Base-by-base conservation (phyloP, 1,284 basidiomycete genomes). In the Sporisorium iseilematis-ciliati region DNA sequence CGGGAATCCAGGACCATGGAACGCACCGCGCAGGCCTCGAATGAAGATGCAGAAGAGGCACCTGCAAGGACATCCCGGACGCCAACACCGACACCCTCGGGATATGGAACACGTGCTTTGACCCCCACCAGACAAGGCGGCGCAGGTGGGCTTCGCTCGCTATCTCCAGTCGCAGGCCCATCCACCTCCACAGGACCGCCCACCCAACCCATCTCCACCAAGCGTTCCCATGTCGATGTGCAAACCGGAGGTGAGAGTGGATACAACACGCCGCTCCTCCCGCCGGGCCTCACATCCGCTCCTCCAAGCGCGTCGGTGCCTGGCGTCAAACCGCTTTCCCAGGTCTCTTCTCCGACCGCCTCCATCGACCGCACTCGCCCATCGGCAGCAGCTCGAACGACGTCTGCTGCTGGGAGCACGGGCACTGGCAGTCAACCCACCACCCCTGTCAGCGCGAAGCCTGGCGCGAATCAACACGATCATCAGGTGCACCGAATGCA, bases 191-290 rank as follows among this genome's bases (percentile, higher is more conserved):
- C 43, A 2, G 67, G 74, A 11, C 65, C 68, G 16, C 67, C 67
- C n/a, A 54, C 61, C 16, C 53, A 59, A 38, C 58, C 66, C 21
- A 67, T 65, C 31, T 54, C 59, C 12, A 45, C 66, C 14, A 65
- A 58, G 33, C 72, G 72, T 21, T 49, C 72, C 16, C 72, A 65
- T 14, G 68, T 77, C 42, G 60, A 78, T 31, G 63, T 80, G 33
- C 74, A 76, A 40, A 79, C 77, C 4, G 71, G 71, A n/a, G 65
- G 61, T 38, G 78, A 80, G 48, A 77, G 75, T 38, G 78, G 77
- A 2, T 68, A 53, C 60, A 78, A 74, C 48, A 80, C 78, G 11
- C 78, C 78, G 11, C 61, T 71, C 16, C 41, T 77, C 7, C 78
- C 78, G n/a, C 71, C 75, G 3, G 69, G 76, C 14, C 57, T 78